Evolutionary conservation across 2,329 filamentous ascomycete species (phyloP), one percentile per base, ranked within the genome.

Genomic region (Verticillium dahliae): DNA sequence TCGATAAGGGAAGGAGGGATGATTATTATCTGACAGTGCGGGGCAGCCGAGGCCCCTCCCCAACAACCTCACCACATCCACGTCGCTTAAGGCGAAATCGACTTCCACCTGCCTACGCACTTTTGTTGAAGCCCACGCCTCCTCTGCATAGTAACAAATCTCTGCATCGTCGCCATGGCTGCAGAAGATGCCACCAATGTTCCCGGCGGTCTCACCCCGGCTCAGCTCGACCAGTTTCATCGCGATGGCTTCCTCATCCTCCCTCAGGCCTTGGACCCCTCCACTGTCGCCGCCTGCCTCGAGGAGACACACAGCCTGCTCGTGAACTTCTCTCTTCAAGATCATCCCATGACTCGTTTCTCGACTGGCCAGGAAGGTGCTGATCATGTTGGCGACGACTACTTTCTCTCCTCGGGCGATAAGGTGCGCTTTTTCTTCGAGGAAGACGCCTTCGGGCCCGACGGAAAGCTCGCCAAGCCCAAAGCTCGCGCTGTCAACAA

Each of bases 351-450:
- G 82, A 98, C 95, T 9, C 89, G 89, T 72, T 99, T 99, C 83
- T 90, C 90, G 35, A 97, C 94, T 0, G 93, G 93, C 67, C 58
- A 59, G 33, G 88, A 77, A 81, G 87, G 69, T 77, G 82, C 71
- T 56, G 84, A 88, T 63, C 94, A 98, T 76, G 90, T 97, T 11
- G 93, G 94, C 65, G 95, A 98, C 78, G 87, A 90, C 72, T 99
- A 99, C 82, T 98, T 99, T 78, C 85, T 98, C 2, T 83, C 81
- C 1, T 95, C 90, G 3, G 92, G 92, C 64, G 91, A 98, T 80
- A 94, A 97, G 77, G 81, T 98, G 64, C 90, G 92, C 63, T 98
- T 96, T 83, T 98, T 98, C 83, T 96, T 98, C 75, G 94, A 98
- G 76, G 92, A 96, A 76, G 93, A 95, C 75, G 94, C 94, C 65